Percentiles rank a stretch among this genome's conserved stretches.
Conservation (phyloP, 148 eudicot species). For the Diospyros lotus region DNA sequence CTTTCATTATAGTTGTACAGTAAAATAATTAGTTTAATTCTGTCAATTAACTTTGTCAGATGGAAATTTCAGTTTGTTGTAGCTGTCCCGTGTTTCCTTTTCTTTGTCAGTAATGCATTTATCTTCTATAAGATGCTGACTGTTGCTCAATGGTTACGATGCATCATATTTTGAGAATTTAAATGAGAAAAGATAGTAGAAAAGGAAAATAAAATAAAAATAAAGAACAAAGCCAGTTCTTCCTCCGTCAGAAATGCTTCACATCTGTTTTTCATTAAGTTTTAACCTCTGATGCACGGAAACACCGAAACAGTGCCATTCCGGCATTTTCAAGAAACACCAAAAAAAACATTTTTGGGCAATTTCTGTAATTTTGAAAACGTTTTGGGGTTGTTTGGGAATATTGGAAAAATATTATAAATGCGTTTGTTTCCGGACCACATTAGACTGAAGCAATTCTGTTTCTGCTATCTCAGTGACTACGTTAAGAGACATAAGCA, state of each 20-base stretch:
- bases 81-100: background rate
- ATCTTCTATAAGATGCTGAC: background rate
- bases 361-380: no score
- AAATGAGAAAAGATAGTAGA: background rate
- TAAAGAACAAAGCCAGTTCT: background rate
- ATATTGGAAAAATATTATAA: no score
- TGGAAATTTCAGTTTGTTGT: background rate
- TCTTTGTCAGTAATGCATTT: background rate
- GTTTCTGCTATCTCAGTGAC: no score
- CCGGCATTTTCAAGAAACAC: no score
- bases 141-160: background rate
- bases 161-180: background rate
- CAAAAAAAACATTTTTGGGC: no score
- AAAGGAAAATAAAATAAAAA: background rate
- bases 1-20: conserved; percentile 16
- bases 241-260: background rate
- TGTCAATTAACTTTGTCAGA: background rate
- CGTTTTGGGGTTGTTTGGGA: no score
- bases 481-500: no score
- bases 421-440: no score
- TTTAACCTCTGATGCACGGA: background rate
- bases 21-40: background rate
- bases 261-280: background rate
- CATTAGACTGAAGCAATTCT: no score
- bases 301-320: no score